Conservation (phyloP, 2,329 filamentous ascomycete species). For the Ceratocystis smalleyi region DNA sequence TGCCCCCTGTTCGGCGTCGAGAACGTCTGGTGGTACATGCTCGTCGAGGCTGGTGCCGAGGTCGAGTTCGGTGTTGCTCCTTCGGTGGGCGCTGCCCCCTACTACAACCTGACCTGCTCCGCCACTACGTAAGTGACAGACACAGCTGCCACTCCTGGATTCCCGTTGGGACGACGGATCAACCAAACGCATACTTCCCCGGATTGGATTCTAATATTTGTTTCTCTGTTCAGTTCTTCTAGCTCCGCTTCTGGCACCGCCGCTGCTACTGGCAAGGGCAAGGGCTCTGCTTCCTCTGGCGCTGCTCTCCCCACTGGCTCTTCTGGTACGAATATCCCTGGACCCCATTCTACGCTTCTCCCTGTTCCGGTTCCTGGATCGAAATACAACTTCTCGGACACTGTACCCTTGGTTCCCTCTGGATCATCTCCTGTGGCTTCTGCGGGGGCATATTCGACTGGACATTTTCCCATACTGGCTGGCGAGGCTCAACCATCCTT, state of each 20-base stretch:
- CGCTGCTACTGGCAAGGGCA: not conserved
- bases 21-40: constrained; percentile 64
- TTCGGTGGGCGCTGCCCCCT: constrained; percentile 36
- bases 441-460: not conserved
- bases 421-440: not conserved
- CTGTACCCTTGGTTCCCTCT: not conserved
- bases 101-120: constrained; percentile 49
- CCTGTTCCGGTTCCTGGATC: not conserved
- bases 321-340: constrained; percentile 9
- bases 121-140: constrained; percentile 20
- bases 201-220: constrained; percentile 3
- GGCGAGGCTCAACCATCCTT: constrained; percentile 11
- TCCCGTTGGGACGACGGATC: not conserved
- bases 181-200: not conserved
- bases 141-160: constrained; percentile 7
- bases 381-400: not conserved
- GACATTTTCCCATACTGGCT: not conserved
- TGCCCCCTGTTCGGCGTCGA: constrained; percentile 51
- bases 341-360: not conserved
- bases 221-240: constrained; percentile 6
- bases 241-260: not conserved
- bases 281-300: constrained; percentile 3
- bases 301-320: constrained; percentile 8
- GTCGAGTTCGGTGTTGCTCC: constrained; percentile 58
- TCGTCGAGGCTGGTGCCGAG: constrained; percentile 47